These are phyloP conservation scores for Myriosclerotinia scirpicola DNA, from an alignment of 2,329 filamentous ascomycete species.

Conservation along the genomic window DNA sequence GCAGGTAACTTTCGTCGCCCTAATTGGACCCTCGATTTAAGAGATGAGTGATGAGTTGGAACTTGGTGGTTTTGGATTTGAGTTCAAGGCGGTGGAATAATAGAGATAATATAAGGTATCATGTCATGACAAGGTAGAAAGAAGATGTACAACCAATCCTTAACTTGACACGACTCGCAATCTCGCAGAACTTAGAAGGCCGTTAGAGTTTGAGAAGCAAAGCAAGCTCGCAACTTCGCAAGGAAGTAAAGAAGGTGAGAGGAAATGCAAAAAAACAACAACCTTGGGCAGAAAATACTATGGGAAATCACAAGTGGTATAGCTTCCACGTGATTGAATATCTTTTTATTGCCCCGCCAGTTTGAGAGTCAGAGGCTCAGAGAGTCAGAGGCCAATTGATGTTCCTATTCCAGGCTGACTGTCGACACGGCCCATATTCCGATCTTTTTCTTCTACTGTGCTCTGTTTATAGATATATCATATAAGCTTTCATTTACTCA, in stretches of 20 bases:
- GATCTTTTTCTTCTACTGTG: not conserved
- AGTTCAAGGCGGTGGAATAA: not conserved
- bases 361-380: not conserved
- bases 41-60: not conserved
- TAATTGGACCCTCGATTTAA: not conserved
- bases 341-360: not conserved
- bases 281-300: not conserved
- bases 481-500: not conserved
- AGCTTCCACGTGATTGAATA: not conserved
- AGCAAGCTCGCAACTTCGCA: not conserved
- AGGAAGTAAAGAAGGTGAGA: not conserved
- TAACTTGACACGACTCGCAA: not conserved
- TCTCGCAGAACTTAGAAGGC: no score
- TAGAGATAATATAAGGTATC: not conserved
- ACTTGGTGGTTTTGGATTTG: not conserved
- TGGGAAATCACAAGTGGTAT: not conserved
- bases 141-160: not conserved
- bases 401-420: not conserved
- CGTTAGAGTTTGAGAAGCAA: not conserved
- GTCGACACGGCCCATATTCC: constrained; percentile 6
- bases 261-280: no score
- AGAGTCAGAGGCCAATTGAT: not conserved
- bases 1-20: not conserved
- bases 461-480: not conserved
- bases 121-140: not conserved